These are phyloP conservation scores for Prunus yedoensis DNA, from an alignment of 331 rosid genomes.

Conservation along the genomic window DNA sequence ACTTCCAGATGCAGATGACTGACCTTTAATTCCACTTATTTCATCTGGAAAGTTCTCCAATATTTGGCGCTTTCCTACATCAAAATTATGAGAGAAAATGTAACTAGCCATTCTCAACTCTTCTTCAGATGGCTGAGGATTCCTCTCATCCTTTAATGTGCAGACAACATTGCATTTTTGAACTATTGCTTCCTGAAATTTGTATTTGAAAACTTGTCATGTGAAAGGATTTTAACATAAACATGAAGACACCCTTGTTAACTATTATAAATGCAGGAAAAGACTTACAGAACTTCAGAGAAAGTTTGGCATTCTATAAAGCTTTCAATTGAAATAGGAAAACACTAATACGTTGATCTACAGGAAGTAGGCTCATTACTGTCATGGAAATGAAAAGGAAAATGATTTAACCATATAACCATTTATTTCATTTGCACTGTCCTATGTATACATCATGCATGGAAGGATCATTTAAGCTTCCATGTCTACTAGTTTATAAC, in stretches of 20 bases:
- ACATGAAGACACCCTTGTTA: background rate
- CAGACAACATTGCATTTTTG: slow-evolving; percentile 66
- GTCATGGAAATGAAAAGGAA: no score
- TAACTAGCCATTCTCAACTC: slow-evolving; percentile 46
- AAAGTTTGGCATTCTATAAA: background rate
- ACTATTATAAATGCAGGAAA: background rate
- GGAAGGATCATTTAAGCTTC: background rate
- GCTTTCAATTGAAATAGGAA: background rate
- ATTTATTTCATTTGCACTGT: background rate
- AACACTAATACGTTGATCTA: background rate
- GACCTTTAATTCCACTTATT: slow-evolving; percentile 51
- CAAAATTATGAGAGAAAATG: slow-evolving; percentile 45
- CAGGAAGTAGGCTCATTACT: background rate
- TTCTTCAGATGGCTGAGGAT: slow-evolving; percentile 44
- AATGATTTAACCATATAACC: background rate
- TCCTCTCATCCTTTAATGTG: slow-evolving; percentile 55
- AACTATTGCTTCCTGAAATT: slow-evolving; percentile 50
- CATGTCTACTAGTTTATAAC: background rate
- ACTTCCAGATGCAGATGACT: slow-evolving; percentile 21
- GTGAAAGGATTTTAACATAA: background rate
- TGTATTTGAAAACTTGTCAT: background rate
- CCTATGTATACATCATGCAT: background rate
- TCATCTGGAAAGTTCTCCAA: slow-evolving; percentile 38
- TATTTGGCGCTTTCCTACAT: slow-evolving; percentile 35
- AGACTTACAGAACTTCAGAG: background rate